Conservation (phyloP, 2,329 filamentous ascomycete species). For the Botrytis cinerea region DNA sequence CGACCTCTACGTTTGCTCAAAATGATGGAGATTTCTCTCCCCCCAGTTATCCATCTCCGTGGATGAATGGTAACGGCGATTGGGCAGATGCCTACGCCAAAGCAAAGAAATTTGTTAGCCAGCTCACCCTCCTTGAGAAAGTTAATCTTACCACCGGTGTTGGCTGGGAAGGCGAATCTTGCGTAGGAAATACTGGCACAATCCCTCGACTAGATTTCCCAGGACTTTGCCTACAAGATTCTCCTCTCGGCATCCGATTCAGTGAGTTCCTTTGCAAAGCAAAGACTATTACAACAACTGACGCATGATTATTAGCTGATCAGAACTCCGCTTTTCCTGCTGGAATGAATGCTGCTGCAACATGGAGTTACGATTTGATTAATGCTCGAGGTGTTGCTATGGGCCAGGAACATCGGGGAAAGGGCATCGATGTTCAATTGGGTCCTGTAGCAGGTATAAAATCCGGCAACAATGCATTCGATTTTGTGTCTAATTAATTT, state of each 20-base stretch:
- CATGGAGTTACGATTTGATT: constrained; percentile 72
- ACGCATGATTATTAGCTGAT: constrained; percentile 50
- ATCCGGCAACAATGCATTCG: background rate
- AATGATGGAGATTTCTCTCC: constrained; percentile 35
- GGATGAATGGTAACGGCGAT: constrained; percentile 40
- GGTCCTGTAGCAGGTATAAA: constrained; percentile 63
- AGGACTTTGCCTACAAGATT: constrained; percentile 41
- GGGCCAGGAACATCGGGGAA: constrained; percentile 70
- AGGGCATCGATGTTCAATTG: constrained; percentile 74
- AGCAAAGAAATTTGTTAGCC: constrained; percentile 66
- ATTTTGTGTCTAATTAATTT: background rate
- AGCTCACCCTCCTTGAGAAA: constrained; percentile 80
- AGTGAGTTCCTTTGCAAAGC: constrained; percentile 30
- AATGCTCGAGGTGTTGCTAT: constrained; percentile 67
- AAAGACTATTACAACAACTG: constrained; percentile 48
- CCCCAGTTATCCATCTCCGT: constrained; percentile 42
- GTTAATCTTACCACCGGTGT: constrained; percentile 93
- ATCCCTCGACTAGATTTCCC: constrained; percentile 40
- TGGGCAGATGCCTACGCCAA: constrained; percentile 74
- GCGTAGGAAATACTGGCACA: constrained; percentile 41
- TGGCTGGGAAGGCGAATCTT: constrained; percentile 40
- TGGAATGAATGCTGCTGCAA: constrained; percentile 74
- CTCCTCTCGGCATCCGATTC: constrained; percentile 46
- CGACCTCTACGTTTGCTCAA: constrained; percentile 32
- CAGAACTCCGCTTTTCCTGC: constrained; percentile 75